Base-by-base conservation (phyloP, 1,284 basidiomycete genomes). In the Golubevia sp. region DNA sequence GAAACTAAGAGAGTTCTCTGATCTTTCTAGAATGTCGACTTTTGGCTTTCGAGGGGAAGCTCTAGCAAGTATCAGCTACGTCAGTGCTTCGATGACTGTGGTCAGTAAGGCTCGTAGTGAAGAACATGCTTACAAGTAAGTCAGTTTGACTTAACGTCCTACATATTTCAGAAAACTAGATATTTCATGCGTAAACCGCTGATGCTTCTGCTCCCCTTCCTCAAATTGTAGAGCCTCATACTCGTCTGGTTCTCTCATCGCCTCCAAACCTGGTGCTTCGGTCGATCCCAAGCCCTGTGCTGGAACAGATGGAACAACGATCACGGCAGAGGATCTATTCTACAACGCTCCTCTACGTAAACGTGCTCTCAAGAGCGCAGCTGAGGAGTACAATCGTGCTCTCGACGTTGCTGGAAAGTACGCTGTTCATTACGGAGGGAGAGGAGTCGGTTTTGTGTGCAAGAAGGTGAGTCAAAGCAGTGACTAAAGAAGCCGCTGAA, bases 21-120 rank as follows among this genome's bases (percentile, higher is more conserved):
- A 99, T 81, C 84, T 99, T 54, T 89, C 90, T 49, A 87, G 86
- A n/a, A 87, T 99, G 55, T 88, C 88, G 2, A 99, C 97, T 0
- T 99, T 97, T 84, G 97, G 97, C 0, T 99, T 99, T 83, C 89
- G 97, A 61, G 97, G 97, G 30, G 97, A 99, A 85, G 97, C 97
- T 0, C 86, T 99, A 23, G 97, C 97, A 0, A 97, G 94, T 48
- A 94, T 99, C 66, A 96, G 94, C 27, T 94, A 97, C 85, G 93
- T 97, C 57, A 71, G 69, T 50, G 91, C 94, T 1, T 91, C 92
- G 79, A 87, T 99, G 67, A 89, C 90, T 20, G 92, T 99, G 7
- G 86, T 93, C 13, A 97, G 94, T 3, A 99, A 98, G 44, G 79
- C 77, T 2, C 61, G 49, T 11, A 57, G 71, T 15, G 68, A 77